A percentile compares a stretch with the other conserved stretches of the same genome.
Conservation (phyloP, 495 filamentous ascomycete genomes). For the Penicillium silybi region DNA sequence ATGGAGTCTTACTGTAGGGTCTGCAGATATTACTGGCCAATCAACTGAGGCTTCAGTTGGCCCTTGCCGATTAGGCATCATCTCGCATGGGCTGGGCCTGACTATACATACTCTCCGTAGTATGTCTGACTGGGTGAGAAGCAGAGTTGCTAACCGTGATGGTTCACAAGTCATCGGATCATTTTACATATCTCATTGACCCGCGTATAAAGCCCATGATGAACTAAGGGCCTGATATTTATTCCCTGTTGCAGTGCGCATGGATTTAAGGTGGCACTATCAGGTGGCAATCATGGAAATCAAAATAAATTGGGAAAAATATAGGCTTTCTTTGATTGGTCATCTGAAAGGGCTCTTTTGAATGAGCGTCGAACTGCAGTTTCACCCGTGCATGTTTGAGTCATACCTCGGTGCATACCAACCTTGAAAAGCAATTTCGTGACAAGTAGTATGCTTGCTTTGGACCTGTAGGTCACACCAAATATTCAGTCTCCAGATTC, state of each 20-base stretch:
- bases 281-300: not conserved
- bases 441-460: not conserved
- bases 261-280: no score
- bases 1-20: not conserved
- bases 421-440: not conserved
- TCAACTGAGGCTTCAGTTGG: not conserved
- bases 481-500: no score
- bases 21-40: conserved; percentile 2
- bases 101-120: not conserved
- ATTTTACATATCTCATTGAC: not conserved
- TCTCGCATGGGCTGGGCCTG: conserved; percentile 2
- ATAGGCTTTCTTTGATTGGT: not conserved
- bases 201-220: no score
- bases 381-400: not conserved
- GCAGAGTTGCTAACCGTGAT: not conserved
- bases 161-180: not conserved
- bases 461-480: not conserved
- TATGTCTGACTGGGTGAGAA: not conserved
- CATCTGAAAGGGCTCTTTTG: not conserved
- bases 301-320: not conserved
- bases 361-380: not conserved
- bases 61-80: conserved; percentile 19
- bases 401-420: not conserved
- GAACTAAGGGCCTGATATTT: not conserved
- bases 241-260: no score